Percentiles rank a stretch among this genome's conserved stretches.
phyloP scores from a whole-genome alignment of 2,329 filamentous ascomycete genomes.

The Talaromyces sp. region DNA sequence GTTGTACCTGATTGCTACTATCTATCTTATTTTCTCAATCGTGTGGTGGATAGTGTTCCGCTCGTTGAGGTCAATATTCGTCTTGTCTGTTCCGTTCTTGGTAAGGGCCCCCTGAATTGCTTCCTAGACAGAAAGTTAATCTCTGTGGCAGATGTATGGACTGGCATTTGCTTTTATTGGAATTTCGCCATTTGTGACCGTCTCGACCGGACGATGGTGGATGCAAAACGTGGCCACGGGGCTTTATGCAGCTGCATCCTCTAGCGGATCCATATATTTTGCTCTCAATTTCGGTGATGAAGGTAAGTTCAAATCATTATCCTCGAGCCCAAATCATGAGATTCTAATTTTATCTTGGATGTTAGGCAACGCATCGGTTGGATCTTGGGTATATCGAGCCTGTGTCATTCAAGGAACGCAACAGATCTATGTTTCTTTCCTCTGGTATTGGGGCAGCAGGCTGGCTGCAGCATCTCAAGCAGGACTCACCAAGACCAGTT shows the following conservation, averaged over 20 bases:
- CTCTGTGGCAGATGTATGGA: conserved; percentile 40
- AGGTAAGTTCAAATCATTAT: conserved; percentile 27
- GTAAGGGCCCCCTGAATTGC: background rate
- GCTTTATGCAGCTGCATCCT: conserved; percentile 54
- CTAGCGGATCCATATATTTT: conserved; percentile 56
- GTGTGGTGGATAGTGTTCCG: conserved; percentile 57
- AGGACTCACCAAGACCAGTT: conserved; percentile 9
- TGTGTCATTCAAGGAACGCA: conserved; percentile 58
- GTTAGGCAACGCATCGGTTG: conserved; percentile 46
- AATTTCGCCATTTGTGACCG: conserved; percentile 45
- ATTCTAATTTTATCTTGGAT: background rate
- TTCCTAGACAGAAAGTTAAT: background rate
- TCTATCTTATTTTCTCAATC: conserved; percentile 51
- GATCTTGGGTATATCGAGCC: conserved; percentile 57
- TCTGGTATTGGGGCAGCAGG: conserved; percentile 59
- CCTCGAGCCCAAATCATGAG: background rate
- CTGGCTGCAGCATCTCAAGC: conserved; percentile 10
- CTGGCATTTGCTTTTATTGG: conserved; percentile 26
- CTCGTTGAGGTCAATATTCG: conserved; percentile 47
- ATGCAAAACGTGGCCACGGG: conserved; percentile 54
- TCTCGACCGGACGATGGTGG: conserved; percentile 37
- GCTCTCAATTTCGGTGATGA: conserved; percentile 58
- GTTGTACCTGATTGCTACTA: conserved; percentile 52
- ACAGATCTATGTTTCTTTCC: conserved; percentile 54
- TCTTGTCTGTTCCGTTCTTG: conserved; percentile 52